Evolutionary conservation across 2,329 filamentous ascomycete species (phyloP).

Genomic region (Pleoardoris graminearum): DNA sequence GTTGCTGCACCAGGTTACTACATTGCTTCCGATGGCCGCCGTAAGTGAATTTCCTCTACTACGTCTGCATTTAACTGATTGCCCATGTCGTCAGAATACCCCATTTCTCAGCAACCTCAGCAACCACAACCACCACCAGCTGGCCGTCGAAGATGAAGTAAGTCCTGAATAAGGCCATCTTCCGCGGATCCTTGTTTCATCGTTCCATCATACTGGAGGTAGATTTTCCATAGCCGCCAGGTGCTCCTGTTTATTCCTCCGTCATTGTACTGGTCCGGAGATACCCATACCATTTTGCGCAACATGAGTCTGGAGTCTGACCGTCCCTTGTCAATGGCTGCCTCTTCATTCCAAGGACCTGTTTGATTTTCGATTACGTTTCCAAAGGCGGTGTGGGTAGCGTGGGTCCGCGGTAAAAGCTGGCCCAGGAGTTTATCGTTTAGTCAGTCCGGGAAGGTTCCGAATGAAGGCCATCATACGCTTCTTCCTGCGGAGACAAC

Average conservation of each 20-base stretch:
- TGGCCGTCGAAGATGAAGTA: constrained; percentile 14
- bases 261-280: constrained; percentile 38
- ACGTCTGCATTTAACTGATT: constrained; percentile 22
- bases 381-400: constrained; percentile 33
- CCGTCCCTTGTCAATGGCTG: constrained; percentile 32
- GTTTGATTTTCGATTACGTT: constrained; percentile 27
- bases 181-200: constrained; percentile 13
- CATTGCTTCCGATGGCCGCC: constrained; percentile 43
- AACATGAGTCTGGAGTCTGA: constrained; percentile 38
- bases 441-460: constrained; percentile 18
- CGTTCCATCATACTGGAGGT: constrained; percentile 28
- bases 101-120: constrained; percentile 23
- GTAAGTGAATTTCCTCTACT: constrained; percentile 33
- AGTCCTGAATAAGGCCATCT: constrained; percentile 1
- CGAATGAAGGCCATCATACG: constrained; percentile 17
- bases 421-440: constrained; percentile 19
- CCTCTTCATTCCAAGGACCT: constrained; percentile 29
- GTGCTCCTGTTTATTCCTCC: constrained; percentile 34
- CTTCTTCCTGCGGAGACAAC: constrained; percentile 15
- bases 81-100: constrained; percentile 34
- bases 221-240: constrained; percentile 32
- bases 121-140: constrained; percentile 31
- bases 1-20: constrained; percentile 41
- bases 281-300: constrained; percentile 42
- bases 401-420: constrained; percentile 21